phyloP scores from a whole-genome alignment of 1,139 yeast genomes.

The Meyerozyma athensensis region DNA sequence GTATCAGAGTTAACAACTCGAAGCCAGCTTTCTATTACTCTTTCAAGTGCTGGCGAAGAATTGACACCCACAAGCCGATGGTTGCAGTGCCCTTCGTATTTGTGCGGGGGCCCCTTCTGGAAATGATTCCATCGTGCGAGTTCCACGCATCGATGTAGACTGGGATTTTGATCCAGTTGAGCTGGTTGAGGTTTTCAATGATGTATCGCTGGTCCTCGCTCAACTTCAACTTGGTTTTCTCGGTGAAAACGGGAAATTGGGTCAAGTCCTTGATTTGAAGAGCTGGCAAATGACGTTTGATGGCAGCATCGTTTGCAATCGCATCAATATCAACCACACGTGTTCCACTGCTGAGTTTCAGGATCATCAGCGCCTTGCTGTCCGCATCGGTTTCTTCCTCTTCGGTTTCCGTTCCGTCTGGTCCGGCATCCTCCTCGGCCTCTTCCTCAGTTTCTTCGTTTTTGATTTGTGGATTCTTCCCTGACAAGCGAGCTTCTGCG shows the following conservation, averaged over 20 bases:
- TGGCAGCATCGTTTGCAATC: slow-evolving; percentile 23
- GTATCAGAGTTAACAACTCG: too few relatives aligned
- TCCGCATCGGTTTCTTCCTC: not conserved
- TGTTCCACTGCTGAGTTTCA: slow-evolving; percentile 4
- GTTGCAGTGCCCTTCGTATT: slow-evolving; percentile 52
- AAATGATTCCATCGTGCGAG: slow-evolving; percentile 70
- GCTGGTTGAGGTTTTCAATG: slow-evolving; percentile 43
- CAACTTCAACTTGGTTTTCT: slow-evolving; percentile 31
- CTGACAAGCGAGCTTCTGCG: slow-evolving; percentile 29
- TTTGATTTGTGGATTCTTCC: slow-evolving; percentile 3
- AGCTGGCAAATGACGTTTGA: slow-evolving; percentile 14
- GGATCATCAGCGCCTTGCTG: slow-evolving; percentile 11
- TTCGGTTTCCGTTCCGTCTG: slow-evolving; percentile 8
- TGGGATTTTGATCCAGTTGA: slow-evolving; percentile 66
- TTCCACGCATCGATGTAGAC: slow-evolving; percentile 61
- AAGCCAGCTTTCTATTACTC: too few relatives aligned
- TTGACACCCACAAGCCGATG: slow-evolving; percentile 47
- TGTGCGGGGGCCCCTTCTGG: slow-evolving; percentile 57
- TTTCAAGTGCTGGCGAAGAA: slow-evolving; percentile 34
- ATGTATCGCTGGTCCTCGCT: slow-evolving; percentile 39
- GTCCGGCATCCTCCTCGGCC: slow-evolving; percentile 14
- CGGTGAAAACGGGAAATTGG: slow-evolving; percentile 27
- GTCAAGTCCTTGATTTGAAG: slow-evolving; percentile 18
- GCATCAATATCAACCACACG: slow-evolving; percentile 18
- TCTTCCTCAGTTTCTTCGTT: slow-evolving; percentile 9